phyloP scores from a whole-genome alignment of 2,329 filamentous ascomycete genomes.

The Cercospora zeae-maydis region DNA sequence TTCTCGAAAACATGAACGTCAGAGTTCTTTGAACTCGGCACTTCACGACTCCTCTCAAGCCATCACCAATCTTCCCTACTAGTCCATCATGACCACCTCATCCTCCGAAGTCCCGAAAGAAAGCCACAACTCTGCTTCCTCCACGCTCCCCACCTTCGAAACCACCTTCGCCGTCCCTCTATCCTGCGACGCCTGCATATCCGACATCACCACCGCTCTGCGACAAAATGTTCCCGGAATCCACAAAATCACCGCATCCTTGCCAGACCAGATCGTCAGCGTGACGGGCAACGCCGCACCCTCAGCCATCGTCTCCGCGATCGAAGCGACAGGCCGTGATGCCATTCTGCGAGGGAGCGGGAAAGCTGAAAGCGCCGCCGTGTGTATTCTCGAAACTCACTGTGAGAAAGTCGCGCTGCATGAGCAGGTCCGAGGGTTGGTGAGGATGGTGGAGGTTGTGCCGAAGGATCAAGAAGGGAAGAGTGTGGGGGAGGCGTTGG shows the following conservation, averaged over 20 bases:
- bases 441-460: constrained; percentile 83
- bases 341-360: constrained; percentile 90
- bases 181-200: constrained; percentile 84
- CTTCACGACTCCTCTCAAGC: no score
- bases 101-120: background rate
- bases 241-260: constrained; percentile 73
- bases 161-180: constrained; percentile 93
- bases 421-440: constrained; percentile 73
- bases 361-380: constrained; percentile 75
- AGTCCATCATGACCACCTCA: constrained; percentile 1
- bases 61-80: background rate
- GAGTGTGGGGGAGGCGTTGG: constrained; percentile 61
- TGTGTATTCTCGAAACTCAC: constrained; percentile 92
- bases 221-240: constrained; percentile 64
- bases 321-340: constrained; percentile 86
- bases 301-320: constrained; percentile 81
- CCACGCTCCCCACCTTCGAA: constrained; percentile 50
- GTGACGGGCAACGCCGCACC: constrained; percentile 88
- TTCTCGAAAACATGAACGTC: constrained; percentile 1
- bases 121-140: constrained; percentile 10
- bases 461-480: background rate
- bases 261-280: constrained; percentile 77
- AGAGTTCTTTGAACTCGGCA: constrained; percentile 1
- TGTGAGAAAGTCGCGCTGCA: constrained; percentile 26
- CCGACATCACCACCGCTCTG: constrained; percentile 76